A percentile compares a stretch with the other conserved stretches of the same genome.
Conservation (phyloP, 1,284 basidiomycete species). For the Coniophora puteana region DNA sequence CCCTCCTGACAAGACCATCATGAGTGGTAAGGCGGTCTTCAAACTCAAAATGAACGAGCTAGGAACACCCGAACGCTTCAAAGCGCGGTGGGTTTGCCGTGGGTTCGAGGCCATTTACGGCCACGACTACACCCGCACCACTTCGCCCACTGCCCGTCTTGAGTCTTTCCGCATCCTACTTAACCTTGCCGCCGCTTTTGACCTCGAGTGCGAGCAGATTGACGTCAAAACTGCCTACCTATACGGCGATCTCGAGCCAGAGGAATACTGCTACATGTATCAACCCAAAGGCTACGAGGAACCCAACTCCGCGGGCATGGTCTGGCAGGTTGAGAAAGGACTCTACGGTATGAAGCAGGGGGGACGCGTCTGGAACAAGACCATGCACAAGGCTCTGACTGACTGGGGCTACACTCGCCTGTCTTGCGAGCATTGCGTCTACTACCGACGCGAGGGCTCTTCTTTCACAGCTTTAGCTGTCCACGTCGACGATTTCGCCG, state of each 20-base stretch:
- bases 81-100: not conserved
- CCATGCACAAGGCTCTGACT: slow-evolving; percentile 27
- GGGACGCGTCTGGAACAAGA: slow-evolving; percentile 33
- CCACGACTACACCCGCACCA: not conserved
- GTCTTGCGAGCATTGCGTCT: slow-evolving; percentile 32
- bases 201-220: not conserved
- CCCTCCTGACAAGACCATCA: not conserved
- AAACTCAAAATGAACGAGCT: not conserved
- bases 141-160: not conserved
- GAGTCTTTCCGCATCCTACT: not conserved
- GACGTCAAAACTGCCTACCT: not conserved
- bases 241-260: not conserved
- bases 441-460: slow-evolving; percentile 13
- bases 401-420: slow-evolving; percentile 28
- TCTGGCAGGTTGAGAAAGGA: slow-evolving; percentile 29
- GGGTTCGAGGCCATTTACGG: not conserved
- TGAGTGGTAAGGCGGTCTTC: not conserved
- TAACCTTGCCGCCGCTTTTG: not conserved
- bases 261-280: not conserved
- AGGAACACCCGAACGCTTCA: not conserved
- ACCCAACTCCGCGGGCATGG: slow-evolving; percentile 17
- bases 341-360: slow-evolving; percentile 42
- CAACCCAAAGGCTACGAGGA: not conserved
- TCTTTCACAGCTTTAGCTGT: slow-evolving; percentile 13
- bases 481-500: slow-evolving; percentile 34